phyloP scores from a whole-genome alignment of 139 green algal genomes.

The Eudorina sp. region DNA sequence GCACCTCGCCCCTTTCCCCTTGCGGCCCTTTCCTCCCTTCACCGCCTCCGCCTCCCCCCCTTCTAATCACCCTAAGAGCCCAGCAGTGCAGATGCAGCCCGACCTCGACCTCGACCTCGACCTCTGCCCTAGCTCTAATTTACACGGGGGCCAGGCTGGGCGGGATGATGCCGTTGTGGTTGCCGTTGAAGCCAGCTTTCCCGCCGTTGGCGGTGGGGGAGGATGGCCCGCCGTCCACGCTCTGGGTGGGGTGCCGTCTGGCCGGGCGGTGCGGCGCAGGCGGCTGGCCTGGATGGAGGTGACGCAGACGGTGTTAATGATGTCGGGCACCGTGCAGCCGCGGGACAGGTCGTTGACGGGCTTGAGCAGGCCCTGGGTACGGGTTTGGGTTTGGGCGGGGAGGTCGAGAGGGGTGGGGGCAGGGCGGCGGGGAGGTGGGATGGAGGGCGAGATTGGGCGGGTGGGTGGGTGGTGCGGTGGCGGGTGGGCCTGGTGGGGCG shows the following conservation, averaged over 20 bases:
- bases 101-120: no score
- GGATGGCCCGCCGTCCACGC: background rate
- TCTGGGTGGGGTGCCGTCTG: background rate
- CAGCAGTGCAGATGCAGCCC: no score
- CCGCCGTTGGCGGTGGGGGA: background rate
- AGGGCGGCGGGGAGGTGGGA: background rate
- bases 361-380: slow-evolving; percentile 85
- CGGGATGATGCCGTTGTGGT: background rate
- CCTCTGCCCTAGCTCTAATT: no score
- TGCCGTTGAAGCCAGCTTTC: background rate
- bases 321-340: slow-evolving; percentile 93
- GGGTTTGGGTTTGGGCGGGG: slow-evolving; percentile 1
- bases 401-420: background rate
- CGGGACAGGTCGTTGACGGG: slow-evolving; percentile 94
- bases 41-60: no score
- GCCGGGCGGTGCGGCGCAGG: background rate
- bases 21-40: no score
- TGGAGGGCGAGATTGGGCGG: no score
- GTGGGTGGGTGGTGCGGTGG: background rate
- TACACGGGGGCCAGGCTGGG: background rate
- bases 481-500: background rate
- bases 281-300: slow-evolving; percentile 81
- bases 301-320: slow-evolving; percentile 91
- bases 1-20: no score
- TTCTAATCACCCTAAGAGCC: no score